Base-by-base conservation (phyloP, 306 rosid genomes). In the Dalbergia cochinchinensis region DNA sequence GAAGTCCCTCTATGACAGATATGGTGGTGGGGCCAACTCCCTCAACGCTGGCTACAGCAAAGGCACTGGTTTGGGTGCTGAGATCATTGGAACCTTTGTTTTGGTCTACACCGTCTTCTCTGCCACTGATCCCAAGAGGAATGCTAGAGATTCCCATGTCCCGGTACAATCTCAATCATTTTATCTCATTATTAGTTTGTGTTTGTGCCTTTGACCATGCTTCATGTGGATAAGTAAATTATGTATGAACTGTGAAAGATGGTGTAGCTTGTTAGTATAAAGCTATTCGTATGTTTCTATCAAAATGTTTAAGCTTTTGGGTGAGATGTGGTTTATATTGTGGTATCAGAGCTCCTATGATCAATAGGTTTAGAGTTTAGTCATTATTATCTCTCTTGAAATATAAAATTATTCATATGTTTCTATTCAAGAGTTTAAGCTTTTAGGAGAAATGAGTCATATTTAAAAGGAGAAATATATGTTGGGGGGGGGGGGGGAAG, bases 81-180 rank as follows among this genome's bases (percentile, higher is more conserved):
- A 91, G 91, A 95, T 95, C 37, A 69, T 95, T 6, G 99, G 99
- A 7, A 92, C 96, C 73, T 95, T 95, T 82, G 94, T 92, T 39
- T 78, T 94, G 77, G 97, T 91, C 0, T 94, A 92, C 92, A 94
- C 97, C 1, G 97, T 92, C 4, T 90, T 92, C 92, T 95, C 99
- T 35, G 98, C 99, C 7, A 95, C 97, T 19, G 99, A 95, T 62
- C 99, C 99, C 66, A 91, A 95, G 83, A 88, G 99, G 76, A 92
- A 2, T 55, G 99, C 99, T 0, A 87, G 97, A 76, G 99, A 94
- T 74, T 94, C 99, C 34, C 97, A 94, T 66, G 95, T 94, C 33
- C 99, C 99, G 78, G 99, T 94, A 84, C 5, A 67, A 44, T 54
- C 58, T 78, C 71, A 51, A 51, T 50, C 65, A 45, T 69, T 20